A percentile compares a stretch with the other conserved stretches of the same genome.
These are phyloP conservation scores for Endocladia muricata DNA, from an alignment of 31 red algal genomes.

Conservation along the genomic window DNA sequence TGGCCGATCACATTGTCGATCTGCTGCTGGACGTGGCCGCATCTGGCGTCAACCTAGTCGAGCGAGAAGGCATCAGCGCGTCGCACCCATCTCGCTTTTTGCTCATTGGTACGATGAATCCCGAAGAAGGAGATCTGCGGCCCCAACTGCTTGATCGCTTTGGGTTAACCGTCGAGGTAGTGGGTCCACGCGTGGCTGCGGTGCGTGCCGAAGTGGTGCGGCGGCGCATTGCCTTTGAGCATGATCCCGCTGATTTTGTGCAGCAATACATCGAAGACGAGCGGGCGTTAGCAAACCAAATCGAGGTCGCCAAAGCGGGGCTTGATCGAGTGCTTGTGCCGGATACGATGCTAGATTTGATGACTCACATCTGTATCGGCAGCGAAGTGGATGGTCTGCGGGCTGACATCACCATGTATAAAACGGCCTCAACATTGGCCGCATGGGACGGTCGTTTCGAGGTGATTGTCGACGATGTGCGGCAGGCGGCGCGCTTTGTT, in stretches of 20 bases:
- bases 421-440: background rate
- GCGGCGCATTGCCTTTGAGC: conserved; percentile 34
- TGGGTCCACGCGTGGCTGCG: conserved; percentile 46
- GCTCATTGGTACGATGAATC: background rate
- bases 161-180: background rate
- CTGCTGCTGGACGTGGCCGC: background rate
- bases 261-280: too few relatives aligned
- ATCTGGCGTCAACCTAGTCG: background rate
- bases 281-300: background rate
- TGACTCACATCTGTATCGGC: background rate
- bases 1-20: background rate
- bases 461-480: background rate
- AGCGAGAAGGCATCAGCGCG: background rate
- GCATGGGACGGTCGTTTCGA: background rate
- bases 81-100: background rate
- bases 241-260: background rate
- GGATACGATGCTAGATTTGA: background rate
- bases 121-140: conserved; percentile 12
- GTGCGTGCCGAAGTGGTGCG: conserved; percentile 60
- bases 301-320: background rate
- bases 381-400: background rate
- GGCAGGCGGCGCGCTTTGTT: background rate
- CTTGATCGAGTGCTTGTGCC: background rate
- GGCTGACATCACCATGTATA: background rate
- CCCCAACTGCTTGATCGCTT: conserved; percentile 3